Evolutionary conservation across 805 yeast genomes (phyloP).

Genomic region (Metschnikowia henanensis): DNA sequence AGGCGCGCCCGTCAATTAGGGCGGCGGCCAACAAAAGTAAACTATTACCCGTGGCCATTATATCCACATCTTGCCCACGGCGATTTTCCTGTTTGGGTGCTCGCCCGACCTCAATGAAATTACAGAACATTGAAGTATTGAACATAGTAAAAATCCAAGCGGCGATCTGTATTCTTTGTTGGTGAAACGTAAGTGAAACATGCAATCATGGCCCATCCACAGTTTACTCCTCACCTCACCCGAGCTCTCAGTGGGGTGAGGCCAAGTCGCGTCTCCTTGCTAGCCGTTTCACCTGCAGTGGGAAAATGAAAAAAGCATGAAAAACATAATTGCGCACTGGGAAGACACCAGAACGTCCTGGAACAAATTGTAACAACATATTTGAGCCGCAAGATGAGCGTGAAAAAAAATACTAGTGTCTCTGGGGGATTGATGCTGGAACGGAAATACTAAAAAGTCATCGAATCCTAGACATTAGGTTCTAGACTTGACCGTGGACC

Average conservation of each 20-base stretch:
- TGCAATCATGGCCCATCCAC: not conserved
- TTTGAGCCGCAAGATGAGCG: not conserved
- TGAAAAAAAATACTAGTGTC: not conserved
- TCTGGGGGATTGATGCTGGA: not conserved
- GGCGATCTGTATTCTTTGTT: not conserved
- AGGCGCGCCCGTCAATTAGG: no score
- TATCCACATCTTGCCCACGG: no score
- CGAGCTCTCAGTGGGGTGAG: not conserved
- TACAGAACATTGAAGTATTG: not conserved
- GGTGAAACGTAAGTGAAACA: slow-evolving; percentile 8
- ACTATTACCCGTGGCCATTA: no score
- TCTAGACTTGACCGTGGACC: not conserved
- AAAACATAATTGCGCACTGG: not conserved
- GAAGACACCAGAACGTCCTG: not conserved
- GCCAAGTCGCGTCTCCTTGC: not conserved
- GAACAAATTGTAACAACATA: not conserved
- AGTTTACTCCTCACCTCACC: not conserved
- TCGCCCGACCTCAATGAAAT: not conserved
- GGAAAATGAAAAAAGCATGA: not conserved
- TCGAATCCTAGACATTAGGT: no score
- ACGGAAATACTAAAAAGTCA: no score
- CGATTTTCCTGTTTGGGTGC: not conserved
- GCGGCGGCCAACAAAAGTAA: no score
- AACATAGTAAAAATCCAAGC: not conserved
- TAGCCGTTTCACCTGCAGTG: not conserved